Conservation (phyloP, 2,329 filamentous ascomycete species). For the Juglanconis oblonga region DNA sequence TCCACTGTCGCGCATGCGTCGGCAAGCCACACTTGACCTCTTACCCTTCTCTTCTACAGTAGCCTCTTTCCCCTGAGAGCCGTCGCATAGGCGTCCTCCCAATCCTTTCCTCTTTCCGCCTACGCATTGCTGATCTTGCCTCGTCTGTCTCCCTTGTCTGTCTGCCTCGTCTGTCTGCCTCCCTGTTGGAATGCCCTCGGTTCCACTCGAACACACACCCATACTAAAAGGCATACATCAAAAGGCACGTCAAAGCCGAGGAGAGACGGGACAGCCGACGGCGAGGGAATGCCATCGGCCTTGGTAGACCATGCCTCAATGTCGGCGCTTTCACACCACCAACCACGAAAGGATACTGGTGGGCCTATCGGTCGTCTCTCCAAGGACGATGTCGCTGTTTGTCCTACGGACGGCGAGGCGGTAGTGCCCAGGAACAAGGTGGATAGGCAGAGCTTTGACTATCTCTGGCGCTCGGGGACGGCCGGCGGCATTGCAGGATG, state of each 20-base stretch:
- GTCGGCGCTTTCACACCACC: conserved; percentile 46
- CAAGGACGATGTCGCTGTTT: conserved; percentile 38
- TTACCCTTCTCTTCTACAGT: neutral
- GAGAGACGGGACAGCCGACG: conserved; percentile 1
- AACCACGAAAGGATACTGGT: conserved; percentile 36
- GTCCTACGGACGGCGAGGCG: conserved; percentile 50
- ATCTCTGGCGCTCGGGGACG: conserved; percentile 77
- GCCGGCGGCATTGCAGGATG: conserved; percentile 91
- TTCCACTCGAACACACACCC: too few species aligned
- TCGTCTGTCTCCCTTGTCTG: neutral
- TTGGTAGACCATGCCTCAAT: conserved; percentile 57
- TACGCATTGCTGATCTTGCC: conserved; percentile 1
- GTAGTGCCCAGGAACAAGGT: conserved; percentile 47
- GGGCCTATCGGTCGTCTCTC: conserved; percentile 17
- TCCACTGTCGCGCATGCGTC: conserved; percentile 6
- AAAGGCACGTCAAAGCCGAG: conserved; percentile 6
- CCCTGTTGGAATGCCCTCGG: neutral
- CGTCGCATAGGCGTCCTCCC: neutral
- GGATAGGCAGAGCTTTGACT: conserved; percentile 75
- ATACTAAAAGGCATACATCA: too few species aligned
- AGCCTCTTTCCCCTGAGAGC: neutral
- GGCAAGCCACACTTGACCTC: neutral
- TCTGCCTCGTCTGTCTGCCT: neutral
- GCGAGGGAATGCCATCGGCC: conserved; percentile 52
- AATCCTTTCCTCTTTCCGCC: neutral